phyloP scores from a whole-genome alignment of 768 basidiomycete species.

The Lactarius sanguifluus region DNA sequence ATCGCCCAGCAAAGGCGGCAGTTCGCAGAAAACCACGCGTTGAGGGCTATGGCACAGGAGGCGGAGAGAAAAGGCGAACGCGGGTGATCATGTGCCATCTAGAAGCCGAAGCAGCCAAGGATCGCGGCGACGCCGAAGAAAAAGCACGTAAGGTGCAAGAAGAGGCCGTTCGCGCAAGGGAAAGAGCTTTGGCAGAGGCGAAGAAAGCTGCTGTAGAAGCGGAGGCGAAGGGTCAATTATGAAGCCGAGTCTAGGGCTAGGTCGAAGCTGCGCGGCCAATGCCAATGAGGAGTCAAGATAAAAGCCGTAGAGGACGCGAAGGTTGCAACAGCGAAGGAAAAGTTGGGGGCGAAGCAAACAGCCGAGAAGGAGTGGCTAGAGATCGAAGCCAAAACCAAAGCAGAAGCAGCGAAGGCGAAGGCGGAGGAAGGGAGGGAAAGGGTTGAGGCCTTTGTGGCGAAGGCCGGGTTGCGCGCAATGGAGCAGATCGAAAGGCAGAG shows the following conservation, averaged over 20 bases:
- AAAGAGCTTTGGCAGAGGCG: too few relatives aligned
- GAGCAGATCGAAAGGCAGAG: slow-evolving; percentile 9
- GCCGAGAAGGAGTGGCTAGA: background rate
- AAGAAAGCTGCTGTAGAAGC: too few relatives aligned
- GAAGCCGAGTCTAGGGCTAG: background rate
- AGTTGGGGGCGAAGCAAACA: background rate
- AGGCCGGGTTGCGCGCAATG: background rate
- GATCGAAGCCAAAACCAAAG: background rate
- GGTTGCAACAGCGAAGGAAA: background rate
- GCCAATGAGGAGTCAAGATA: background rate
- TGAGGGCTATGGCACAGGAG: too few relatives aligned
- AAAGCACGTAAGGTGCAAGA: too few relatives aligned
- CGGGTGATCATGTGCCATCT: too few relatives aligned
- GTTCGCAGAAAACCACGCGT: too few relatives aligned
- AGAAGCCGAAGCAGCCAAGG: background rate
- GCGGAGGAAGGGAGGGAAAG: background rate
- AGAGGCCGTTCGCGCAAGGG: too few relatives aligned
- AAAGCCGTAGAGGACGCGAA: background rate
- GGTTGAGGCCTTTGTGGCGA: background rate
- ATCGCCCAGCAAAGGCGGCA: too few relatives aligned
- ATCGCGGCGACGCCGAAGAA: too few relatives aligned
- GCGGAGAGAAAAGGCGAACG: too few relatives aligned
- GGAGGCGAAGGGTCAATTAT: background rate
- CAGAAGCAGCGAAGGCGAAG: background rate
- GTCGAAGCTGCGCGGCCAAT: background rate